Conservation (phyloP, 345 rosid species). For the Hevea brasiliensis region DNA sequence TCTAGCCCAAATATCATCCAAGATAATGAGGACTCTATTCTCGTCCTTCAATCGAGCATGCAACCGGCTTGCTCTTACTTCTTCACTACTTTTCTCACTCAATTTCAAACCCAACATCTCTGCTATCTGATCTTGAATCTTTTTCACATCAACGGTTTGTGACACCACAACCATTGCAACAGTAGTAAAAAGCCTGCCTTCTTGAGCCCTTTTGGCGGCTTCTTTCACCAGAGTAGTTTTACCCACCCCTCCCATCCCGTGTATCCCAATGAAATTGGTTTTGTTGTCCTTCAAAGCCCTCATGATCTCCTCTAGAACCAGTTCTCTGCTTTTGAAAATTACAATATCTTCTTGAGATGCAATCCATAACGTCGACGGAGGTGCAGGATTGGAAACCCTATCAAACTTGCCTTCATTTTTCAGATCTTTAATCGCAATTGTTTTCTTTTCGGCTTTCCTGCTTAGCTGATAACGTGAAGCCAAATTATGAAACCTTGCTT, state of each 20-base stretch:
- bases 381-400: neutral
- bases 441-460: neutral
- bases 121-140: slow-evolving; percentile 26
- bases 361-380: neutral
- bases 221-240: slow-evolving; percentile 25
- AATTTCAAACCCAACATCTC: slow-evolving; percentile 5
- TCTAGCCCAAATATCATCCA: slow-evolving; percentile 32
- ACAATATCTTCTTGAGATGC: neutral
- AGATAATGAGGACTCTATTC: slow-evolving; percentile 26
- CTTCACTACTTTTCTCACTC: slow-evolving; percentile 2
- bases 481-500: neutral
- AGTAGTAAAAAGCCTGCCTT: neutral
- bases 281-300: neutral
- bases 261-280: slow-evolving; percentile 9
- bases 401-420: neutral
- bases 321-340: neutral
- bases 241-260: slow-evolving; percentile 16
- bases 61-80: slow-evolving; percentile 18
- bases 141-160: neutral
- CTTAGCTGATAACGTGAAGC: neutral
- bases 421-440: neutral
- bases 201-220: neutral
- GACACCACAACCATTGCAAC: slow-evolving; percentile 10
- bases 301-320: neutral
- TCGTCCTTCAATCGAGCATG: neutral